Evolutionary conservation across 148 eudicot genomes (phyloP).

Genomic region (Silene uniflora): DNA sequence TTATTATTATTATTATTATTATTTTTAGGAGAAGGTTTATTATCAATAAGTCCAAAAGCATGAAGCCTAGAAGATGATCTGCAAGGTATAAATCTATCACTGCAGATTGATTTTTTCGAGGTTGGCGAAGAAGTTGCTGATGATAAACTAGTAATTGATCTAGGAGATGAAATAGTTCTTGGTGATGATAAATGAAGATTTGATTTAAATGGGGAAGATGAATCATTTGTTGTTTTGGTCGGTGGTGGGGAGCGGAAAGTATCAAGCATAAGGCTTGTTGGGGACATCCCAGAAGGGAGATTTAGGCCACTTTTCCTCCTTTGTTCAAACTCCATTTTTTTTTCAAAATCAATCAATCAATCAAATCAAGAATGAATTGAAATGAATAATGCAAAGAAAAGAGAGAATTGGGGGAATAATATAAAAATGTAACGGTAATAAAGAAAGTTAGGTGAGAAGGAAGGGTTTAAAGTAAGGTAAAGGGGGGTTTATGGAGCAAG

Average conservation of each 20-base stretch:
- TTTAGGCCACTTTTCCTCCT: slow-evolving; percentile 84
- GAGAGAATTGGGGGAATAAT: slow-evolving; percentile 1
- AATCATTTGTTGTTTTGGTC: slow-evolving; percentile 21
- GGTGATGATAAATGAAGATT: slow-evolving; percentile 45
- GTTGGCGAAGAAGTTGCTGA: slow-evolving; percentile 37
- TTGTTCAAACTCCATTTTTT: slow-evolving; percentile 53
- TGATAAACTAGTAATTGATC: slow-evolving; percentile 68
- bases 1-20: slow-evolving; percentile 11
- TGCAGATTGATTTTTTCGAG: slow-evolving; percentile 46
- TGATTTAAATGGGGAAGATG: slow-evolving; percentile 21
- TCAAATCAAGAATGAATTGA: too few relatives aligned
- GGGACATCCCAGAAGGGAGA: slow-evolving; percentile 76
- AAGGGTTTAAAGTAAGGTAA: not conserved
- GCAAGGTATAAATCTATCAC: slow-evolving; percentile 94
- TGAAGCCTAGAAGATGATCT: slow-evolving; percentile 88
- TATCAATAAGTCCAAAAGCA: slow-evolving; percentile 69
- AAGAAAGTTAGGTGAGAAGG: slow-evolving; percentile 3
- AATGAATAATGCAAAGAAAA: slow-evolving; percentile 1
- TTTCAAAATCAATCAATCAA: too few relatives aligned
- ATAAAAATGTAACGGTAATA: slow-evolving; percentile 14
- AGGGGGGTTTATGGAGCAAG: not conserved
- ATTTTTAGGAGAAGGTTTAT: slow-evolving; percentile 49
- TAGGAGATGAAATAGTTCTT: slow-evolving; percentile 57
- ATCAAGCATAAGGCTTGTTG: slow-evolving; percentile 50
- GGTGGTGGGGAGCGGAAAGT: slow-evolving; percentile 24